phyloP scores from a whole-genome alignment of 768 basidiomycete genomes.

The Amyloporia xantha region DNA sequence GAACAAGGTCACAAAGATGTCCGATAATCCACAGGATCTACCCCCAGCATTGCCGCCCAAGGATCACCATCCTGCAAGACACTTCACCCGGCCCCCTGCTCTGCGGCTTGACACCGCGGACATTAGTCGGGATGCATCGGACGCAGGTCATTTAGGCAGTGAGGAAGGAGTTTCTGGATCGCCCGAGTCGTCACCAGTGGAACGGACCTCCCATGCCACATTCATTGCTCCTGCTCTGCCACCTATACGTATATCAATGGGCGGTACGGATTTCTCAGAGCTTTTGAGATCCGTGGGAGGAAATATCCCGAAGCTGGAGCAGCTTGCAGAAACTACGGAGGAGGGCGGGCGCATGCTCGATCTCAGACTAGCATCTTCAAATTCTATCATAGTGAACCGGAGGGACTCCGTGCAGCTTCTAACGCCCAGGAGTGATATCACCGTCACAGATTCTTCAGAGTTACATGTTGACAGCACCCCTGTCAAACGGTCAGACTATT shows the following conservation, averaged over 20 bases:
- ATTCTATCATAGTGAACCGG: not conserved
- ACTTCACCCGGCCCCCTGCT: conserved; percentile 20
- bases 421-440: conserved; percentile 21
- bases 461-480: conserved; percentile 15
- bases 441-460: conserved; percentile 10
- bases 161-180: conserved; percentile 22
- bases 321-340: conserved; percentile 29
- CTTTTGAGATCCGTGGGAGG: conserved; percentile 53
- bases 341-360: conserved; percentile 3
- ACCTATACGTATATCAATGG: conserved; percentile 88
- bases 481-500: not conserved
- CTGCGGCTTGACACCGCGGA: conserved; percentile 22
- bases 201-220: conserved; percentile 63
- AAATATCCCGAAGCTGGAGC: conserved; percentile 41
- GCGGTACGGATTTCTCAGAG: conserved; percentile 74
- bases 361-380: conserved; percentile 10
- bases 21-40: not conserved
- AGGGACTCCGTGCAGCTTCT: conserved; percentile 8
- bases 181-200: conserved; percentile 54
- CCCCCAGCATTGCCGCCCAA: conserved; percentile 20
- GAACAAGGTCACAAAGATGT: conserved; percentile 13
- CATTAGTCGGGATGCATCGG: conserved; percentile 21
- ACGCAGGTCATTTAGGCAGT: conserved; percentile 30
- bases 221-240: conserved; percentile 85
- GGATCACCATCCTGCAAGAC: conserved; percentile 8